A percentile compares a stretch with the other conserved stretches of the same genome.
These are phyloP conservation scores for Kickxella alabastrina DNA, from an alignment of 192 early-diverging fungal species.

Conservation along the genomic window DNA sequence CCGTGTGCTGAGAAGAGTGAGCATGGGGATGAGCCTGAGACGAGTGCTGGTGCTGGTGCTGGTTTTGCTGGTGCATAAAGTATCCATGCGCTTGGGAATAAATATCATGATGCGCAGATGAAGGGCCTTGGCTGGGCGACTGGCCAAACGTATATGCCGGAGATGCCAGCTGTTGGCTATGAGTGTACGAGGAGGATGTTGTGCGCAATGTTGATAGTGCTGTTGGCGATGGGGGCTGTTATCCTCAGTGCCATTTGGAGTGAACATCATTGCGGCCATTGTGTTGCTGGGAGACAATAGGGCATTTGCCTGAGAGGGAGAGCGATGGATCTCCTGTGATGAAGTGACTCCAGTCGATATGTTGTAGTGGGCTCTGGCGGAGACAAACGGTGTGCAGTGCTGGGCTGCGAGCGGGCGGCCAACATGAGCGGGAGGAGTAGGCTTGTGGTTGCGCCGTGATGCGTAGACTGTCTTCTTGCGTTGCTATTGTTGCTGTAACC, in stretches of 20 bases:
- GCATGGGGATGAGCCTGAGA: too few relatives aligned
- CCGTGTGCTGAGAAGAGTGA: too few relatives aligned
- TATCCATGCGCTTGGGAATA: constrained; percentile 30
- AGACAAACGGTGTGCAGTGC: constrained; percentile 21
- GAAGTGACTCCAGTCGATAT: constrained; percentile 14
- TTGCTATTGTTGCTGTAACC: not conserved
- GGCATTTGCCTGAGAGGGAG: constrained; percentile 2
- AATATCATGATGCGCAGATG: constrained; percentile 12
- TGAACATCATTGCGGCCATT: too few relatives aligned
- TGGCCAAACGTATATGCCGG: constrained; percentile 17
- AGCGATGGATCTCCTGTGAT: constrained; percentile 5
- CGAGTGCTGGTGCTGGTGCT: constrained; percentile 6
- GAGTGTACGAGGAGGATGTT: too few relatives aligned
- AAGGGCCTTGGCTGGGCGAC: too few relatives aligned
- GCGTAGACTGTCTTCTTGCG: not conserved
- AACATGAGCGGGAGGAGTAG: constrained; percentile 34
- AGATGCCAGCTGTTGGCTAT: constrained; percentile 10
- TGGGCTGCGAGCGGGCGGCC: constrained; percentile 24
- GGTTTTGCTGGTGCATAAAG: constrained; percentile 15
- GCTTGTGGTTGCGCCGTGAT: constrained; percentile 1
- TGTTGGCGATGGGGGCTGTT: too few relatives aligned
- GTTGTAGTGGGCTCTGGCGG: constrained; percentile 35
- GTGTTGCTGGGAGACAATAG: constrained; percentile 18
- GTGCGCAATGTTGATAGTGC: too few relatives aligned
- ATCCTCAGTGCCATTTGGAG: too few relatives aligned